Evolutionary conservation across 257 asterid species (phyloP), one percentile per base, ranked within the genome.

Genomic region (Salvia splendens): DNA sequence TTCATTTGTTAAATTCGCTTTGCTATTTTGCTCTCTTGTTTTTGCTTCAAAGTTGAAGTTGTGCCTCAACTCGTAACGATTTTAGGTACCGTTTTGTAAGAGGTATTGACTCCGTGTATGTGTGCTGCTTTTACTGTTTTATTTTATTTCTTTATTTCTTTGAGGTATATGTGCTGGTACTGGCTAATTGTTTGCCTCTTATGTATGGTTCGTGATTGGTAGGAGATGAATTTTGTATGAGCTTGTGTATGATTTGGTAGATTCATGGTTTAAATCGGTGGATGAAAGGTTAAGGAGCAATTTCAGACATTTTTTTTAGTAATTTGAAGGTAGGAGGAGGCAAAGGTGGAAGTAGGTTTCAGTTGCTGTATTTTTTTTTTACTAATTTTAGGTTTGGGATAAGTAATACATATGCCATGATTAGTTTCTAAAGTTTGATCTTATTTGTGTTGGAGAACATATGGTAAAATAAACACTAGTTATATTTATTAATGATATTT

Each of bases 91-190:
- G 35, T 60, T 60, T 60, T 54, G 3, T 65, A 5, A 16, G 62
- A 53, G 74, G 71, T 72, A 54, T 30, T 61, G 71, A 71, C 45
- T 69, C 61, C 33, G 55, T 11, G 16, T 40, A 17, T 38, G 28
- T 20, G 16, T 9, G 79, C 61, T 67, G 58, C 12, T 47, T 67
- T 30, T 43, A 7, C 6, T 65, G 8, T 40, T 28, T n/a, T 3
- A 4, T 54, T 17, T 24, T n/a, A 3, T 7, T 57, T 53, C 41
- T 20, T 24, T 41, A 35, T 41, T 4, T 60, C 0, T 16, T 8
- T 7, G 8, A 4, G 17, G 32, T 48, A 12, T 48, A 35, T 59
- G 60, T 32, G 17, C 17, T 60, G 33, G 16, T 36, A 11, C 42
- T 20, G n/a, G 3, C 33, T 59, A 16, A 20, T 20, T 45, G 35